A percentile compares a stretch with the other conserved stretches of the same genome.
Conservation (phyloP, 2,329 filamentous ascomycete genomes). For the Dendryphion nanum region DNA sequence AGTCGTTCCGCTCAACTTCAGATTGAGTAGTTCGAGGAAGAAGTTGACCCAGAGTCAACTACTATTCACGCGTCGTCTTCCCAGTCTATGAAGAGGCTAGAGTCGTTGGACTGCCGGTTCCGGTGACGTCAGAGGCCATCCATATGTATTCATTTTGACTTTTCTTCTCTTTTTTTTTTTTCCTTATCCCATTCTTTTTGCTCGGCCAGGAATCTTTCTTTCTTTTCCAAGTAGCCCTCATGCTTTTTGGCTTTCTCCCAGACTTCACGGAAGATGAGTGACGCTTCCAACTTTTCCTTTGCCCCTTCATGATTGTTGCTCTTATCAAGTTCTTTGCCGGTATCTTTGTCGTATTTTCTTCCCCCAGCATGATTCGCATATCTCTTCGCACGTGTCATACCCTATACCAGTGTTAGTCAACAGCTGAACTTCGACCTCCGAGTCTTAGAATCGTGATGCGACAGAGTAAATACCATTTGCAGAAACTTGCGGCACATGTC, state of each 20-base stretch:
- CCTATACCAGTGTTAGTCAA: too few relatives aligned
- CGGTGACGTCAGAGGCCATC: too few relatives aligned
- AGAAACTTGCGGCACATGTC: conserved; percentile 65
- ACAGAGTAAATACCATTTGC: too few relatives aligned
- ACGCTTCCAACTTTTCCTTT: conserved; percentile 52
- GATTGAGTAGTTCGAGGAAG: too few relatives aligned
- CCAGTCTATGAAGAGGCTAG: too few relatives aligned
- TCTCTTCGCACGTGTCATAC: conserved; percentile 60
- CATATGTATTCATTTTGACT: too few relatives aligned
- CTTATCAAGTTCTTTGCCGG: conserved; percentile 44
- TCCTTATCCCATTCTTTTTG: conserved; percentile 6
- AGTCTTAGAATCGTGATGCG: too few relatives aligned
- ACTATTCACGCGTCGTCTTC: too few relatives aligned
- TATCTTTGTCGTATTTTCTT: conserved; percentile 51
- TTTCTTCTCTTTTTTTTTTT: neutral
- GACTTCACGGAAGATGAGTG: conserved; percentile 48
- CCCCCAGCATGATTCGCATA: conserved; percentile 60
- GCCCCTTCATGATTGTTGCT: conserved; percentile 46
- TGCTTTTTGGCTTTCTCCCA: conserved; percentile 38
- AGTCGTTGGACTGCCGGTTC: too few relatives aligned
- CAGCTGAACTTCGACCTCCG: neutral
- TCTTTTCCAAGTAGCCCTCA: conserved; percentile 7
- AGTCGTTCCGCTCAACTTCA: too few relatives aligned
- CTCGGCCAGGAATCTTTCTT: conserved; percentile 3
- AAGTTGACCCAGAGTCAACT: too few relatives aligned